phyloP scores from a whole-genome alignment of 306 rosid genomes.

The Trifolium fragiferum region DNA sequence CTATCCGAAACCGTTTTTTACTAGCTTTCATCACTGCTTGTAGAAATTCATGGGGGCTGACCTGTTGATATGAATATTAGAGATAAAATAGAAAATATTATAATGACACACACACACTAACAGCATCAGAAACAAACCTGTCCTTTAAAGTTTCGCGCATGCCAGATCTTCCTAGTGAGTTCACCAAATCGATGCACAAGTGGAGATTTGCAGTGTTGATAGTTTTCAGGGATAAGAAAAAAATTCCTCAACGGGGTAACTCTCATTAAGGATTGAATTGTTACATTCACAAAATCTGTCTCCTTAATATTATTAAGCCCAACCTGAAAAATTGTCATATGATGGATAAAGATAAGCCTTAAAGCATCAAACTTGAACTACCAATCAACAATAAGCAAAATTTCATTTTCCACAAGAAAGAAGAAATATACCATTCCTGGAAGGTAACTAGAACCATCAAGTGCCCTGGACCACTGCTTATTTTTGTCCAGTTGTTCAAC shows the following conservation, averaged over 20 bases:
- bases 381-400: slow-evolving; percentile 20
- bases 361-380: slow-evolving; percentile 20
- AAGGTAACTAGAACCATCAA: slow-evolving; percentile 97
- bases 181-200: slow-evolving; percentile 97
- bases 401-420: slow-evolving; percentile 17
- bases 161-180: slow-evolving; percentile 98
- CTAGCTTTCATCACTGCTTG: slow-evolving; percentile 99
- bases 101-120: slow-evolving; percentile 13
- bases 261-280: slow-evolving; percentile 95
- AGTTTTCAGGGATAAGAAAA: slow-evolving; percentile 88
- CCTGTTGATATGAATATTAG: slow-evolving; percentile 56
- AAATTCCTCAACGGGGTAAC: slow-evolving; percentile 89
- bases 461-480: slow-evolving; percentile 96
- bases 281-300: slow-evolving; percentile 96
- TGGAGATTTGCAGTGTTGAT: slow-evolving; percentile 80
- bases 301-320: slow-evolving; percentile 97
- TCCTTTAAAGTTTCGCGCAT: slow-evolving; percentile 93
- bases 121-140: slow-evolving; percentile 64
- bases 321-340: slow-evolving; percentile 54
- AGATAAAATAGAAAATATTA: slow-evolving; percentile 31
- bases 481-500: slow-evolving; percentile 84
- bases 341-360: slow-evolving; percentile 35
- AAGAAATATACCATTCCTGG: slow-evolving; percentile 87
- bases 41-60: slow-evolving; percentile 93
- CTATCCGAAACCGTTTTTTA: slow-evolving; percentile 85